Base-by-base conservation (phyloP, 2,329 filamentous ascomycete species). In the Keithomyces neogunnii region DNA sequence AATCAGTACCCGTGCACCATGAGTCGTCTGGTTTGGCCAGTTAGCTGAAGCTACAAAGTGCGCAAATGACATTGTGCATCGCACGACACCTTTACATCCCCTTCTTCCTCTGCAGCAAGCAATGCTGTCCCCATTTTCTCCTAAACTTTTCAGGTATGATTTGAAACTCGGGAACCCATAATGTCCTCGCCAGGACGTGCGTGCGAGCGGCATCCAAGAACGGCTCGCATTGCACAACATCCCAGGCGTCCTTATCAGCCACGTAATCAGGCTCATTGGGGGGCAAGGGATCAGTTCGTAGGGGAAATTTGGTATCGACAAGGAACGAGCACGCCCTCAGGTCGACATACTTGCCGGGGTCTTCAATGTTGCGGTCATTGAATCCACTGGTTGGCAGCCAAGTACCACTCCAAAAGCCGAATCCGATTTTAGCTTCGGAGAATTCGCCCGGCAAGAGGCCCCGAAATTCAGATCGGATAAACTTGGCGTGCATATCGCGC, bases 371-470 rank as follows among this genome's bases (percentile, higher is more conserved):
- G 56, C 82, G 80, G 65, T 95, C 89, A 64, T 99, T 99, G 83
- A 99, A 89, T 3, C 92, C 92, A 47, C 75, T 72, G 0, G 93
- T 87, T 1, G 86, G 79, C 51, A 88, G 72, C 82, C 89, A 95
- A 1, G 91, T 89, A n/a, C 90, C 91, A 43, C 87, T 80, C 69
- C 87, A 89, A 55, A 89, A 76, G 3, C 84, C 88, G 58, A 86
- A 85, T 5, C 83, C 84, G 13, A 71, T 78, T 26, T 76, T 73
- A 1, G 84, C 85, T 67, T 95, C 86, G 19, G 82, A 82, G 64
- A 97, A 99, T 62, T 96, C 88, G 2, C 93, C 93, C 0, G 93
- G 93, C 4, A 99, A 73, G 19, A 99, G 74, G 2, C 93, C 93
- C 7, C 80, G 79, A 67, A 99, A 99, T 57, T 93, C 89, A 59